Evolutionary conservation across 495 filamentous ascomycete species (phyloP), one percentile per base, ranked within the genome.

Genomic region (Aspergillus funiculosus): DNA sequence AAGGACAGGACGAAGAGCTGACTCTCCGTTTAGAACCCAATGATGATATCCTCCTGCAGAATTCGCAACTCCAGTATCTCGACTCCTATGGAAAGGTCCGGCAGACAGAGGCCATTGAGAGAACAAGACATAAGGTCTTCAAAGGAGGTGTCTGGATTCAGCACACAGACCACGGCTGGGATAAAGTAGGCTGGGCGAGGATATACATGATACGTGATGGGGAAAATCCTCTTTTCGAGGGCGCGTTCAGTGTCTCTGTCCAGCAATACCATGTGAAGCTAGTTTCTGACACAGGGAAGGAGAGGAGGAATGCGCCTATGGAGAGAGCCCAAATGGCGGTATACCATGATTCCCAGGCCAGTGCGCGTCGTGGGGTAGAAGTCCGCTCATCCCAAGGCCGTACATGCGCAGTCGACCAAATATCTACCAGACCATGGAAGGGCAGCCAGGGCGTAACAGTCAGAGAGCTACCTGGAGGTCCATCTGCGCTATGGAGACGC

Each of bases 131-230:
- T 6, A 44, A 38, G 7, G 46, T 52, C 0, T 47, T 50, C 21
- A 39, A 37, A 22, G 53, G 53, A 0, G 9, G 0, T 2, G 49
- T 43, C n/a, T 39, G 30, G 24, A 13, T 26, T 29, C 14, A 34
- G 10, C 8, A 9, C 0, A 6, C 2, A 7, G 6, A 20, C 20
- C 17, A 22, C 10, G 10, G n/a, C 1, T 90, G 85, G 86, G 72
- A 74, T 28, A 75, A 80, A 56, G 81, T 77, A 29, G 89, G 89
- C 28, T 92, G 86, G 86, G 84, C 87, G 25, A 75, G 89, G 48
- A 79, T 92, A 44, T 71, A 78, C 39, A 64, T 95, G 20, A 64
- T 74, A 34, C 72, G 69, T 44, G 89, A 94, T 66, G 89, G 88
- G 3, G 46, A 64, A 20, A 50, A 69, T 20, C 89, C 89, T 9